Evolutionary conservation across 1,284 basidiomycete genomes (phyloP).

Genomic region (Hypsizygus ulmarius): DNA sequence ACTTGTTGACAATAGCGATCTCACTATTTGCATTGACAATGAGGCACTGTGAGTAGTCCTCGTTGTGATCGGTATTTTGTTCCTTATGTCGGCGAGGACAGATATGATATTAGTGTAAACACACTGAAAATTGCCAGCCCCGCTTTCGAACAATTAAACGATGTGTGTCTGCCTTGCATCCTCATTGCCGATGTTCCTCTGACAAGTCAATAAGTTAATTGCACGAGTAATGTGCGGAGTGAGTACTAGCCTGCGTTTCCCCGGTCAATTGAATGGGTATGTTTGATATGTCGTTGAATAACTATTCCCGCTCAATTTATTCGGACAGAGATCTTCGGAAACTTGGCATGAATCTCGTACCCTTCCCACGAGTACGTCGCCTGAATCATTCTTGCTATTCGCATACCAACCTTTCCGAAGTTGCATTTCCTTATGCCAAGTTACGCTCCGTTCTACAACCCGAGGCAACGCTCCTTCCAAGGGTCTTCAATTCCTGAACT

Average conservation of each 20-base stretch:
- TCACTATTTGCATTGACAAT: conserved; percentile 92
- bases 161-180: conserved; percentile 38
- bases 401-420: conserved; percentile 30
- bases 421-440: conserved; percentile 91
- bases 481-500: conserved; percentile 66
- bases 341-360: conserved; percentile 89
- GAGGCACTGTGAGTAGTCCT: conserved; percentile 71
- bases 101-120: conserved; percentile 79
- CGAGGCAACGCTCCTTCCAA: conserved; percentile 61
- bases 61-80: background rate
- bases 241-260: conserved; percentile 89
- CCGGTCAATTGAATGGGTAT: conserved; percentile 88
- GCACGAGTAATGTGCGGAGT: conserved; percentile 88
- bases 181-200: conserved; percentile 1
- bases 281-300: conserved; percentile 17
- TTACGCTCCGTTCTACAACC: conserved; percentile 78
- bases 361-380: conserved; percentile 79
- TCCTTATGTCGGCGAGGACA: conserved; percentile 24
- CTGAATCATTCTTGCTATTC: background rate
- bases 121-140: conserved; percentile 76
- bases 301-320: background rate
- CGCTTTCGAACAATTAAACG: conserved; percentile 76
- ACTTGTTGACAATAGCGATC: conserved; percentile 87
- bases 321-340: conserved; percentile 83
- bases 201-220: conserved; percentile 51